phyloP scores from a whole-genome alignment of 305 asterid species.

The Fraxinus paxiana region DNA sequence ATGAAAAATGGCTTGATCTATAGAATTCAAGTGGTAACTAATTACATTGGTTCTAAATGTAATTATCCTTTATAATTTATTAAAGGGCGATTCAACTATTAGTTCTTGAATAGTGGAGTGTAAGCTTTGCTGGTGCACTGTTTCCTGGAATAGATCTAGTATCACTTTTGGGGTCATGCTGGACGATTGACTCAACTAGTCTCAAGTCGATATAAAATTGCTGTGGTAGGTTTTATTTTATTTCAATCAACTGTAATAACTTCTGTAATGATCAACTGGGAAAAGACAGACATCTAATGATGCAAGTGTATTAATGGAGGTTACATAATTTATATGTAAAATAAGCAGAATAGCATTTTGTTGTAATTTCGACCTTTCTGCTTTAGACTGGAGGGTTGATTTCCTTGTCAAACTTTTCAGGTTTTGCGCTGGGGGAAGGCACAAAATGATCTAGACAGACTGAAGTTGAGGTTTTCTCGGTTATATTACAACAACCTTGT shows the following conservation, averaged over 20 bases:
- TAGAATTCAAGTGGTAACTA: background rate
- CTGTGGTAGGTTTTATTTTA: background rate
- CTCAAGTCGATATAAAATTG: background rate
- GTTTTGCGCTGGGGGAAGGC: constrained; percentile 57
- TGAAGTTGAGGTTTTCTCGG: constrained; percentile 69
- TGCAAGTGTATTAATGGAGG: background rate
- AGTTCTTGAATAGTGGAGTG: background rate
- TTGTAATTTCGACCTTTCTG: constrained; percentile 15
- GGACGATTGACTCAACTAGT: background rate
- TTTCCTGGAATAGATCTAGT: background rate
- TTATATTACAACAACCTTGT: constrained; percentile 66
- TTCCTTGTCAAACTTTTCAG: constrained; percentile 35
- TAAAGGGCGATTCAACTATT: background rate
- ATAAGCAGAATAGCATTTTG: background rate
- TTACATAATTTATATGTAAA: constrained; percentile 4
- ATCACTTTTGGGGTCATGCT: background rate
- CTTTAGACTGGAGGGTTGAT: background rate
- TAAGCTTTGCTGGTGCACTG: background rate
- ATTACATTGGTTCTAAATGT: background rate
- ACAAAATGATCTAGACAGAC: constrained; percentile 55
- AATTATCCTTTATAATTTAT: background rate
- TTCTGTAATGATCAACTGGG: background rate
- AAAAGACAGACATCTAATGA: background rate
- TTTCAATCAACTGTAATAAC: background rate
- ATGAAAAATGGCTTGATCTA: background rate